These are phyloP conservation scores for Byssothecium circinans DNA, from an alignment of 2,329 filamentous ascomycete genomes.

Conservation along the genomic window DNA sequence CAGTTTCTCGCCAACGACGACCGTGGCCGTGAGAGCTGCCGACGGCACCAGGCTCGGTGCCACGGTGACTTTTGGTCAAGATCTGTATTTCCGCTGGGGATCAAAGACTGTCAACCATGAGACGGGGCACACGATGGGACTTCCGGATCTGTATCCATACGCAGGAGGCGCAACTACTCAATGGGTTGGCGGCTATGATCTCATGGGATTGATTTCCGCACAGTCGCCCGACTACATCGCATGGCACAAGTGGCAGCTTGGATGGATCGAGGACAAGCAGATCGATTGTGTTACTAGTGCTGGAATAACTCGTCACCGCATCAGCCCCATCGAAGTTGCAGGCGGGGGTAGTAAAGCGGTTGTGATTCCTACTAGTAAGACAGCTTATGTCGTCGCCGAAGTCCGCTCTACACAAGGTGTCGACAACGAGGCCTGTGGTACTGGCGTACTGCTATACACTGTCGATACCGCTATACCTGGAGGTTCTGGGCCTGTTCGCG, in stretches of 20 bases:
- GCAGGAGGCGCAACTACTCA: not conserved
- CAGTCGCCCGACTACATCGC: slow-evolving; percentile 15
- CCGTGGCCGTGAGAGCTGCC: slow-evolving; percentile 1
- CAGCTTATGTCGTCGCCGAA: slow-evolving; percentile 12
- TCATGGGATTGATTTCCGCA: slow-evolving; percentile 18
- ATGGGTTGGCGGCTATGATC: slow-evolving; percentile 19
- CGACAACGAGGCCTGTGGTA: slow-evolving; percentile 9
- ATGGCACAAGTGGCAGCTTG: slow-evolving; percentile 19
- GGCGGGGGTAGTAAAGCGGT: slow-evolving; percentile 7
- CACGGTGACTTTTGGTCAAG: slow-evolving; percentile 16
- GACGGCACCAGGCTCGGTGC: slow-evolving; percentile 10
- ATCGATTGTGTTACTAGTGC: slow-evolving; percentile 10
- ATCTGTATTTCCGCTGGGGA: slow-evolving; percentile 10
- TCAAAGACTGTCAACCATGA: slow-evolving; percentile 19
- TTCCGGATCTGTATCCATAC: slow-evolving; percentile 18
- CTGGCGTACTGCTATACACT: slow-evolving; percentile 14
- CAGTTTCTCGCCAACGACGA: slow-evolving; percentile 5
- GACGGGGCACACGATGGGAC: slow-evolving; percentile 15
- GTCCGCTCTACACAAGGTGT: slow-evolving; percentile 11
- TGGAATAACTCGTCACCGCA: slow-evolving; percentile 10
- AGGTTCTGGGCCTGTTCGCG: slow-evolving; percentile 7
- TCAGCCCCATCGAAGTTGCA: slow-evolving; percentile 15
- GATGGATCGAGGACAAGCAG: slow-evolving; percentile 16
- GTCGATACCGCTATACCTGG: slow-evolving; percentile 1
- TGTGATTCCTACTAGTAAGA: slow-evolving; percentile 9